A percentile compares a stretch with the other conserved stretches of the same genome.
These are phyloP conservation scores for Lonicera japonica DNA, from an alignment of 129 eudicot genomes.

Conservation along the genomic window DNA sequence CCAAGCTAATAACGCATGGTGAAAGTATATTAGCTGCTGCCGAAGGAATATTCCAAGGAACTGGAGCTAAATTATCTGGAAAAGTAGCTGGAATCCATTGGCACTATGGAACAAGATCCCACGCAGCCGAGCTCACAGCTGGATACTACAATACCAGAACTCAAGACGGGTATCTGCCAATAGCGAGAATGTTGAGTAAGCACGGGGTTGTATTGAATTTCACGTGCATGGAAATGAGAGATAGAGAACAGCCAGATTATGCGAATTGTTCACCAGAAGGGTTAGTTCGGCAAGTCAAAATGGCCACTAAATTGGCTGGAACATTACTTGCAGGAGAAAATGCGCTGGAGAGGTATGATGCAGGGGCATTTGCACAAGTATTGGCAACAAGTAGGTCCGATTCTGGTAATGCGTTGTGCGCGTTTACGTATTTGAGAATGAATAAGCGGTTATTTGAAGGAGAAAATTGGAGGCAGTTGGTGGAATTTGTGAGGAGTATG, in stretches of 20 bases:
- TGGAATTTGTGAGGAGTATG: conserved; percentile 76
- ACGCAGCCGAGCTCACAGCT: conserved; percentile 88
- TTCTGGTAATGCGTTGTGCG: conserved; percentile 69
- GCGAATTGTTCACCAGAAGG: conserved; percentile 89
- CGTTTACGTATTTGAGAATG: conserved; percentile 77
- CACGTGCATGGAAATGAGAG: conserved; percentile 98
- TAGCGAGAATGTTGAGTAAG: conserved; percentile 66
- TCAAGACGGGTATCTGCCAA: conserved; percentile 67
- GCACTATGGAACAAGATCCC: conserved; percentile 90
- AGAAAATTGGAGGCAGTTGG: conserved; percentile 79
- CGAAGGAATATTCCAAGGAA: conserved; percentile 58
- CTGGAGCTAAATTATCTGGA: conserved; percentile 71
- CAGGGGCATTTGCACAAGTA: conserved; percentile 57
- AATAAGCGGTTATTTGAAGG: conserved; percentile 75
- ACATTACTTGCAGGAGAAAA: conserved; percentile 82
- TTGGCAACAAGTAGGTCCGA: conserved; percentile 61
- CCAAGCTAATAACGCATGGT: conserved; percentile 69
- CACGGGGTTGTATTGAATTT: conserved; percentile 72
- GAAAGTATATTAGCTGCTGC: conserved; percentile 65
- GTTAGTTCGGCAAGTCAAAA: conserved; percentile 71
- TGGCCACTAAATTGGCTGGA: conserved; percentile 58
- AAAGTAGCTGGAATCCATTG: conserved; percentile 97
- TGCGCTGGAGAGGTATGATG: conserved; percentile 80
- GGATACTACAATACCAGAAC: conserved; percentile 79
- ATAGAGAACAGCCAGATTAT: conserved; percentile 69